A percentile compares a stretch with the other conserved stretches of the same genome.
These are phyloP conservation scores for Pseudocohnilembus persalinus DNA, from an alignment of 169 alveolate species.

Conservation along the genomic window DNA sequence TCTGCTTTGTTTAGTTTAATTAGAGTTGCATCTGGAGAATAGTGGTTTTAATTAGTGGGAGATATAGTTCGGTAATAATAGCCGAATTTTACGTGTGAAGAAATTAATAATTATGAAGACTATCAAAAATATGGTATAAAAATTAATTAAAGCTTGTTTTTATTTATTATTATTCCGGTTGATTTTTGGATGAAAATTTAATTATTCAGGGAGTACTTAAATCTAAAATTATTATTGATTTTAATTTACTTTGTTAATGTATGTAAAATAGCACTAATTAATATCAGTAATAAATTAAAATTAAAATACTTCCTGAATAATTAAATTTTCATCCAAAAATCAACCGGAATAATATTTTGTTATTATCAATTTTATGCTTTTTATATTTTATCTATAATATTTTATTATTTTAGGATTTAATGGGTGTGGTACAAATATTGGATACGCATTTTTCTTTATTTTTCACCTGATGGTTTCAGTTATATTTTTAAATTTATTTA, in stretches of 20 bases:
- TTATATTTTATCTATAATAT: too few relatives aligned
- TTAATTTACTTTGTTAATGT: too few relatives aligned
- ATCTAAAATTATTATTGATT: too few relatives aligned
- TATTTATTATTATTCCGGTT: too few relatives aligned
- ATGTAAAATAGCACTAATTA: too few relatives aligned
- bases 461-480: conserved; percentile 41
- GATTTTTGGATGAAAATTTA: too few relatives aligned
- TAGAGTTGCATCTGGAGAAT: conserved; percentile 36
- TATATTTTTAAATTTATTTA: conserved; percentile 29
- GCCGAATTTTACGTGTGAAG: conserved; percentile 35
- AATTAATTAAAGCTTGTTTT: neutral
- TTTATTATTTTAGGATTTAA: neutral
- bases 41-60: conserved; percentile 32
- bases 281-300: too few relatives aligned
- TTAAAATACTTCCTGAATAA: too few relatives aligned
- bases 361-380: too few relatives aligned
- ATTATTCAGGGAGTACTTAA: too few relatives aligned
- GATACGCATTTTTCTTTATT: conserved; percentile 13
- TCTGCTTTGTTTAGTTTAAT: conserved; percentile 32
- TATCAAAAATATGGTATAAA: conserved; percentile 18
- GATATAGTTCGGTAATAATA: conserved; percentile 14
- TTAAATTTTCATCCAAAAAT: too few relatives aligned
- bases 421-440: conserved; percentile 37
- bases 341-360: too few relatives aligned
- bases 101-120: conserved; percentile 23